Percentiles rank a stretch among this genome's conserved stretches.
Conservation (phyloP, 306 rosid genomes). For the Senna tora region DNA sequence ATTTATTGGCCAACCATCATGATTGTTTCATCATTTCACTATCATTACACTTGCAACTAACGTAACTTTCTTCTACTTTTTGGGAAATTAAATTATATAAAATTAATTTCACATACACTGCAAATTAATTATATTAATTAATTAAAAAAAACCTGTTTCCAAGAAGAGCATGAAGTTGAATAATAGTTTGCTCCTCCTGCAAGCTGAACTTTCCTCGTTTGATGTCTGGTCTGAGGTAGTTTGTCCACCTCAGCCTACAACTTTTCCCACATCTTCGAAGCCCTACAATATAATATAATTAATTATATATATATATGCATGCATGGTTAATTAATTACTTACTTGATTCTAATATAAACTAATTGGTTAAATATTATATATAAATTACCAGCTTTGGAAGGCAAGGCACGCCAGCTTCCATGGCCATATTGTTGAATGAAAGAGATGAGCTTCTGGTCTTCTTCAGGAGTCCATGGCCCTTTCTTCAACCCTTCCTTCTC, state of each 20-base stretch:
- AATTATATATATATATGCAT: no score
- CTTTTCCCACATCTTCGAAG: conserved; percentile 64
- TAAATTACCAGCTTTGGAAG: conserved; percentile 69
- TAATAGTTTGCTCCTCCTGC: conserved; percentile 59
- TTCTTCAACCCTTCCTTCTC: conserved; percentile 55
- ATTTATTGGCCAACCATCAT: no score
- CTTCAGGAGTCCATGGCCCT: conserved; percentile 69
- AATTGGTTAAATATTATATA: no score
- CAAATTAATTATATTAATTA: no score
- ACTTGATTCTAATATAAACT: no score
- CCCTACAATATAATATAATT: conserved; percentile 24
- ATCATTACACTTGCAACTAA: no score
- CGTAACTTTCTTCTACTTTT: no score
- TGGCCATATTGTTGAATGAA: conserved; percentile 61
- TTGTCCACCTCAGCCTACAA: conserved; percentile 61
- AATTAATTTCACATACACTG: no score
- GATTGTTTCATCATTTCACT: no score
- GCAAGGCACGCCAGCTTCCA: conserved; percentile 72
- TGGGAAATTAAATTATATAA: background rate
- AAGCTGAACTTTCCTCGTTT: conserved; percentile 60
- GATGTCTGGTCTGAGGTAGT: conserved; percentile 56
- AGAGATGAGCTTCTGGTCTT: conserved; percentile 64
- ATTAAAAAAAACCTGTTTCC: no score
- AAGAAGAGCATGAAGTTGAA: conserved; percentile 64
- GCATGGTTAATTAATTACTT: no score